Evolutionary conservation across 2,329 filamentous ascomycete genomes (phyloP).

Genomic region (Xylaria sp.): DNA sequence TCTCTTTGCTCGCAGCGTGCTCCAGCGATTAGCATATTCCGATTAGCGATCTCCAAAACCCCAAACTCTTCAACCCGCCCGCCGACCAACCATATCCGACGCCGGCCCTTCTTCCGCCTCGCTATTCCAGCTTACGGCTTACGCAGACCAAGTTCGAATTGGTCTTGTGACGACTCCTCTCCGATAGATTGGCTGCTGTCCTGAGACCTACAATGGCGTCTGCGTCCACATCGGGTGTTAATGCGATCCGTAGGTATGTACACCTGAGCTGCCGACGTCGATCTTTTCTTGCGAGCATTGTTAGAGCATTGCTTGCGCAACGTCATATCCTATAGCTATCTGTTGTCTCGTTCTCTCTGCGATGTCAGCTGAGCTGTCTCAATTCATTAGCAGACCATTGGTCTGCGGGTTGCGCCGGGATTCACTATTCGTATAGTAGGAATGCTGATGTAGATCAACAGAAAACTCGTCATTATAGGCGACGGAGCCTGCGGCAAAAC

Average conservation of each 20-base stretch:
- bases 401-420: conserved; percentile 10
- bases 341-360: conserved; percentile 6
- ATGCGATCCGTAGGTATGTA: conserved; percentile 54
- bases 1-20: conserved; percentile 21
- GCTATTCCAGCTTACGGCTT: conserved; percentile 25
- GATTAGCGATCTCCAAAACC: conserved; percentile 11
- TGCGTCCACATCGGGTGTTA: conserved; percentile 53
- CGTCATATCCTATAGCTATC: not conserved
- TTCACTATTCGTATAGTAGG: conserved; percentile 6
- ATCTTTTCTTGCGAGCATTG: conserved; percentile 1
- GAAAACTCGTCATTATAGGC: conserved; percentile 52
- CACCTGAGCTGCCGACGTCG: conserved; percentile 13
- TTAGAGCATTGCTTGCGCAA: conserved; percentile 5
- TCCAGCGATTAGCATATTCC: conserved; percentile 4
- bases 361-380: not conserved
- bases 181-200: conserved; percentile 33
- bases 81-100: conserved; percentile 24
- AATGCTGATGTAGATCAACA: conserved; percentile 40
- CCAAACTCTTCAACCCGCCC: conserved; percentile 3
- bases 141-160: conserved; percentile 23
- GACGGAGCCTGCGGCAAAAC: conserved; percentile 96
- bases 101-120: conserved; percentile 20
- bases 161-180: conserved; percentile 36
- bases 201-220: conserved; percentile 47
- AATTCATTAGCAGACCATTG: not conserved